Conservation (phyloP, 345 rosid genomes). For the Eutrema japonicum region DNA sequence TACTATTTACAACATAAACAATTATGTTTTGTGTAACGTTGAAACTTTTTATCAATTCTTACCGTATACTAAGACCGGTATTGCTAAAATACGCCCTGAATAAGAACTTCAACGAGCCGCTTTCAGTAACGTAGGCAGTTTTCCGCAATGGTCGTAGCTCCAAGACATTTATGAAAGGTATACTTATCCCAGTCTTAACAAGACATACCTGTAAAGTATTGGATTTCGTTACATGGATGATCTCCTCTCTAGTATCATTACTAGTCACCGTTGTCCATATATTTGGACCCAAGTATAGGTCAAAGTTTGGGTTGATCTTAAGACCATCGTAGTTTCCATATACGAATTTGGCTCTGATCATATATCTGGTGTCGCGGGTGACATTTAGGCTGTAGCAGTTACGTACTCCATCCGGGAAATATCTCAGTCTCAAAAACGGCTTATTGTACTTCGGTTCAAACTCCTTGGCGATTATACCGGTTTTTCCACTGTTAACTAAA, state of each 20-base stretch:
- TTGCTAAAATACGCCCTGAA: constrained; percentile 31
- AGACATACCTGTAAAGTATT: constrained; percentile 36
- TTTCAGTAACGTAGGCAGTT: constrained; percentile 29
- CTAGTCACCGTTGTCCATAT: constrained; percentile 32
- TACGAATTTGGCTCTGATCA: constrained; percentile 37
- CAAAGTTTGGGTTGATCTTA: constrained; percentile 24
- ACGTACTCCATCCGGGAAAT: constrained; percentile 36
- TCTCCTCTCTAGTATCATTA: constrained; percentile 26
- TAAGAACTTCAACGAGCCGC: constrained; percentile 28
- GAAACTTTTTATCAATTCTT: background rate
- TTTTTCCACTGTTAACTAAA: constrained; percentile 23
- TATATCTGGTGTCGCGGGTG: constrained; percentile 31
- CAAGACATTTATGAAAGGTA: constrained; percentile 37
- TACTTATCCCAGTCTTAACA: constrained; percentile 37
- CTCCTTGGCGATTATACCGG: constrained; percentile 29
- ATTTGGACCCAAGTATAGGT: constrained; percentile 38
- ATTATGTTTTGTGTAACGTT: background rate
- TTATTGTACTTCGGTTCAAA: background rate
- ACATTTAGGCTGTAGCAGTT: constrained; percentile 42
- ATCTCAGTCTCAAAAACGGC: constrained; percentile 12
- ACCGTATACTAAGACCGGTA: constrained; percentile 11
- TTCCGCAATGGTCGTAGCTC: constrained; percentile 40
- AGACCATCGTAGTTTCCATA: constrained; percentile 42
- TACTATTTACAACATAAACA: too few relatives aligned
- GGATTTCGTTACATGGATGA: constrained; percentile 31